Evolutionary conservation across 31 red algal genomes (phyloP), one percentile per base, ranked within the genome.

Genomic region (Endocladia muricata): DNA sequence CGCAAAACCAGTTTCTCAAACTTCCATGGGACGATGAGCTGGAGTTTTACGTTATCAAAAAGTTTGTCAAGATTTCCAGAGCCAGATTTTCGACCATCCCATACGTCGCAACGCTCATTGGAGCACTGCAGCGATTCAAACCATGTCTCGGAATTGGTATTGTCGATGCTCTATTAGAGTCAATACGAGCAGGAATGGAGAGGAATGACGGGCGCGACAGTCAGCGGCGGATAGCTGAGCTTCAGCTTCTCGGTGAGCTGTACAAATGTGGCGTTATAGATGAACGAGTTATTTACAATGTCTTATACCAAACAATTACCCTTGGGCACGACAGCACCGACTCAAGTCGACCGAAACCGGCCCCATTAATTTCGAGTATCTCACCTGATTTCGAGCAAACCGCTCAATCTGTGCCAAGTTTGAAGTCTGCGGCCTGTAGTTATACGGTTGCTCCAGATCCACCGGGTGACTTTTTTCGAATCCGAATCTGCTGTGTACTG

Each of bases 11-110:
- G 54, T 54, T 97, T 22, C 77, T 91, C 49, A 97, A 97, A 55
- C 66, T 97, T 28, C 94, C 89, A 1, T 97, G 94, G 89, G 72
- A 85, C 47, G 77, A 67, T 41, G 89, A 97, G 28, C 69, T 97
- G 15, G 94, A 97, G 59, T 42, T 60, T 19, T 97, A 92, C 56
- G 85, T 97, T 0, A 84, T 83, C 21, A 84, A 85, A 33, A 92
- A 97, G 55, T 85, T 97, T 61, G 84, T 90, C 1, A 88, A 97
- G 61, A 81, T 91, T 8, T 88, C 90, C 23, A 60, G 86, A 22
- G 78, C 87, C 40, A 65, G 89, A 15, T 97, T 85, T 74, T 86
- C 81, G 8, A 88, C 79, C 13, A 84, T 93, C 30, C 80, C 89
- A 29, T 74, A 82, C 48, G 63, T 97, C 25, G 76, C 87, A 37